A percentile compares a stretch with the other conserved stretches of the same genome.
Conservation (phyloP, 2,329 filamentous ascomycete genomes). For the Zalaria sp. region DNA sequence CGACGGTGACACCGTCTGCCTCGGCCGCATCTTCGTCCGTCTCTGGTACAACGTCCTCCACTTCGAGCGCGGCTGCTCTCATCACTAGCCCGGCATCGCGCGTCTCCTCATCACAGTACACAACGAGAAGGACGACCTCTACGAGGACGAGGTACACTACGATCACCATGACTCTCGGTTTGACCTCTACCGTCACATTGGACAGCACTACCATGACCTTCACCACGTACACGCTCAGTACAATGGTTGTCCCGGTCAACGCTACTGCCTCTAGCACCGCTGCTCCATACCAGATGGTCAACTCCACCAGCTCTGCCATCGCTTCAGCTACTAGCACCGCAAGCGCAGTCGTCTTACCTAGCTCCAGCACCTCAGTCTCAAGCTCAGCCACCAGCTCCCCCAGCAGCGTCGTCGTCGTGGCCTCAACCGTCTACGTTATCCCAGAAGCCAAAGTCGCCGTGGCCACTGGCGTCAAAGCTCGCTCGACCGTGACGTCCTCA, state of each 20-base stretch:
- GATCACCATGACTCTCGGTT: too few species aligned
- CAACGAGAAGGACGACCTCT: too few species aligned
- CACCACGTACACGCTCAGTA: constrained; percentile 1
- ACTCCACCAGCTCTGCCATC: background rate
- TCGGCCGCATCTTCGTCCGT: too few species aligned
- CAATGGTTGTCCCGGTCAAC: background rate
- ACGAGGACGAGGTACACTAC: too few species aligned
- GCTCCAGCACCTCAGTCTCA: too few species aligned
- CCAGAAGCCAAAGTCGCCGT: background rate
- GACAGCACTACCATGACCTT: background rate
- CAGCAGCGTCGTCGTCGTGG: constrained; percentile 1
- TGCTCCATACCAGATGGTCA: constrained; percentile 1
- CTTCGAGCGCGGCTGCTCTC: too few species aligned
- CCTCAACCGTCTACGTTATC: background rate
- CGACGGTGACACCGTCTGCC: too few species aligned
- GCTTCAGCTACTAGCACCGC: background rate
- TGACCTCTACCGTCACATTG: background rate
- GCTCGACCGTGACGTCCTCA: too few species aligned
- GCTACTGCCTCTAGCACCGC: constrained; percentile 4
- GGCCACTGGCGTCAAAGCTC: background rate
- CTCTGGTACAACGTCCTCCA: too few species aligned
- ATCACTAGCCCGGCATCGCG: too few species aligned
- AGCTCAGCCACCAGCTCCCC: background rate
- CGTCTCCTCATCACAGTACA: too few species aligned
- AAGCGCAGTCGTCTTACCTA: too few species aligned